Base-by-base conservation (phyloP, 2,329 filamentous ascomycete genomes). In the Thermothelomyces thermophilus region DNA sequence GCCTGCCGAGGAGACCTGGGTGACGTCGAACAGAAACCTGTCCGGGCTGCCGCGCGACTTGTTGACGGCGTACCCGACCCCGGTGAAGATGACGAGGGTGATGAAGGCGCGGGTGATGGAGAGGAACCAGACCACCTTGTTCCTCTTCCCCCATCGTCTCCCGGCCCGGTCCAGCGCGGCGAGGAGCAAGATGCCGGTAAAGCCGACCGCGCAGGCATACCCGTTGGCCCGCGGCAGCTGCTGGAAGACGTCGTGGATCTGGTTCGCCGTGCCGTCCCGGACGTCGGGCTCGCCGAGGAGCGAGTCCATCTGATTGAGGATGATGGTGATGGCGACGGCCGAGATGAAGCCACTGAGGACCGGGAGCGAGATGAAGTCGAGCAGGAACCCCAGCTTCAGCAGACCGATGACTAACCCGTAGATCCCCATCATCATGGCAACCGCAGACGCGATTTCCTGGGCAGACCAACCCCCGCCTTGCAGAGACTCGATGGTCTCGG, bases 331-430 rank as follows among this genome's bases (percentile, higher is more conserved):
- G 20, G 80, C 82, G 1, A 82, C 80, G 1, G 81, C 80, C 0
- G 80, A 82, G 57, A 85, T 82, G 66, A 84, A 84, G 4, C 82
- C 82, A 6, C 72, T 79, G 0, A 85, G 70, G 1, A 84, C 78
- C 0, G 81, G 81, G 1, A 81, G 72, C 0, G 81, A 83, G 56
- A 85, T 78, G 57, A 83, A 84, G 52, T 85, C 80, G 17, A 85
- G 71, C 5, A 84, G 68, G 61, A 83, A 85, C 1, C 81, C 81
- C 5, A 84, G 74, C 46, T 80, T 81, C 19, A 84, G 68, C 1
- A 84, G 68, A 0, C 82, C 82, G 2, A 85, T 66, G 14, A 73
- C 69, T 19, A 84, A 71, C 14, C 75, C 71, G 57, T 80, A 82
- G 3, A 82, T 68, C 0, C 82, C 82, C 54, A 84, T 79, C 66